Conservation (phyloP, 1,284 basidiomycete species). For the Fomitopsis betulina region DNA sequence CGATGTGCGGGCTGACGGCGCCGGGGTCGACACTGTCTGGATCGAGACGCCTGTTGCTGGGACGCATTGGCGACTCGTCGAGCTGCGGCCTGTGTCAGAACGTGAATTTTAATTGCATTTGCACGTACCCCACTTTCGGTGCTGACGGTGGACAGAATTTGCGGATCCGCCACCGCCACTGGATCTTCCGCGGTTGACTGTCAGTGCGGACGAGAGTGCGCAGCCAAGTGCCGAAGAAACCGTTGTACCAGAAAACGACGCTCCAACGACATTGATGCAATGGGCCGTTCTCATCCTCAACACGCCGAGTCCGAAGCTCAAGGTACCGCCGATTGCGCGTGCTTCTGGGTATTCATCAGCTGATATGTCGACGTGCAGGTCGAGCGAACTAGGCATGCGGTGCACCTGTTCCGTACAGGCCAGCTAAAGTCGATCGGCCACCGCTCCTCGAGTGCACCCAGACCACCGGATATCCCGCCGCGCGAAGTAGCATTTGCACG, state of each 20-base stretch:
- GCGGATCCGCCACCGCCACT: constrained; percentile 58
- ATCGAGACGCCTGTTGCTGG: constrained; percentile 59
- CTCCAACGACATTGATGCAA: constrained; percentile 64
- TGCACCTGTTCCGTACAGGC: constrained; percentile 66
- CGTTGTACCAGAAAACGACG: constrained; percentile 41
- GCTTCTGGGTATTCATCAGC: background rate
- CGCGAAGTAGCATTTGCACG: constrained; percentile 48
- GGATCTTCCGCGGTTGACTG: constrained; percentile 22
- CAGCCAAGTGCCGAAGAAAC: constrained; percentile 26
- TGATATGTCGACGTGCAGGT: constrained; percentile 35
- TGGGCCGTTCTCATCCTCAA: constrained; percentile 77
- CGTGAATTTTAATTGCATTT: constrained; percentile 35
- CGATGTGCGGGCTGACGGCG: constrained; percentile 39
- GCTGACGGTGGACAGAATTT: constrained; percentile 44
- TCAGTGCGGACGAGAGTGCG: constrained; percentile 15
- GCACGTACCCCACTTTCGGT: background rate
- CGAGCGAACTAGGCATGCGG: constrained; percentile 65
- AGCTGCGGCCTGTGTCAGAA: constrained; percentile 79
- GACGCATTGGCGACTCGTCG: constrained; percentile 65
- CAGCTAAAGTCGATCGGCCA: constrained; percentile 64
- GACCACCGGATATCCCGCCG: constrained; percentile 67
- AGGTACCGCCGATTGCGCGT: constrained; percentile 34
- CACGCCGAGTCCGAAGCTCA: constrained; percentile 65
- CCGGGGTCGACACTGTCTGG: constrained; percentile 51
- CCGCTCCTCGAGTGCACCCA: constrained; percentile 41